Conservation (phyloP, 2,329 filamentous ascomycete genomes). For the Botrytis fabae region DNA sequence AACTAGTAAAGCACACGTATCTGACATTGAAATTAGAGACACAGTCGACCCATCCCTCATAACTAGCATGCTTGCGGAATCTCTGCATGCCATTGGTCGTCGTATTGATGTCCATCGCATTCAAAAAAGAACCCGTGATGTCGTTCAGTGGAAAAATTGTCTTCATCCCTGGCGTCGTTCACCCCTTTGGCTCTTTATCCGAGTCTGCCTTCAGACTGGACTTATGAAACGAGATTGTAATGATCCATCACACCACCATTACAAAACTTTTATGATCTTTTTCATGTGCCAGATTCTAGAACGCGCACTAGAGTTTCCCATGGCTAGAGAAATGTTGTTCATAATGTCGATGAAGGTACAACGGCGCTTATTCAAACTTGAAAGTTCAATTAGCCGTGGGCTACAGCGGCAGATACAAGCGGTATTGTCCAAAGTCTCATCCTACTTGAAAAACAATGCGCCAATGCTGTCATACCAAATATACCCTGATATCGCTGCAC, state of each 20-base stretch:
- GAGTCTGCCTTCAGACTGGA: slow-evolving; percentile 49
- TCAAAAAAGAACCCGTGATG: slow-evolving; percentile 56
- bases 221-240: not conserved
- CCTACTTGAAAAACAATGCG: not conserved
- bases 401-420: not conserved
- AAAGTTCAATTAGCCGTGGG: not conserved
- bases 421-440: not conserved
- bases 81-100: slow-evolving; percentile 46
- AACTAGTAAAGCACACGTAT: slow-evolving; percentile 34
- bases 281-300: slow-evolving; percentile 46
- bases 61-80: slow-evolving; percentile 51
- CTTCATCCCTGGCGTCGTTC: slow-evolving; percentile 52
- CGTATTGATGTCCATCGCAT: slow-evolving; percentile 40
- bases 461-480: not conserved
- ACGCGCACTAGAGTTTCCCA: slow-evolving; percentile 20
- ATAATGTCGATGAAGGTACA: slow-evolving; percentile 49
- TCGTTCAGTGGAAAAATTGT: slow-evolving; percentile 48
- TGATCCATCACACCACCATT: slow-evolving; percentile 36
- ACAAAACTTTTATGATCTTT: slow-evolving; percentile 54
- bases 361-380: slow-evolving; percentile 47
- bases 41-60: slow-evolving; percentile 52
- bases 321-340: slow-evolving; percentile 41
- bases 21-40: slow-evolving; percentile 50
- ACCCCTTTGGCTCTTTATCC: slow-evolving; percentile 55
- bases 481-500: not conserved